phyloP scores from a whole-genome alignment of 208 protist species.

The Naegleria gruberi region DNA sequence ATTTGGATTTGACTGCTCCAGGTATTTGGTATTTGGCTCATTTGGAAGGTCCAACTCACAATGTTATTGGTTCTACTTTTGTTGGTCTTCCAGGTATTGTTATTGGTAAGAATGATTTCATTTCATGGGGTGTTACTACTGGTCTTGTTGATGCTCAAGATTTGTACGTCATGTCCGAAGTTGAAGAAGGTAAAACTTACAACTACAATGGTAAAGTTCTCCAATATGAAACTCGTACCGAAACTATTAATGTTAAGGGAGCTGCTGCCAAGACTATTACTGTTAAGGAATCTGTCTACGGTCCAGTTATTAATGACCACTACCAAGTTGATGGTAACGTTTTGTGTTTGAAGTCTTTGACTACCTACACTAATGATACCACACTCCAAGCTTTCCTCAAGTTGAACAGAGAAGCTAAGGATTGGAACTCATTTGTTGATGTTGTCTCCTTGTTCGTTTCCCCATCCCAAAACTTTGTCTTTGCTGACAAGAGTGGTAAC shows the following conservation, averaged over 20 bases:
- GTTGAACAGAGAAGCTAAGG: neutral
- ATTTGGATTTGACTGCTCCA: neutral
- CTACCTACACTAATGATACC: neutral
- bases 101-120: constrained; percentile 17
- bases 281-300: neutral
- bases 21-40: constrained; percentile 4
- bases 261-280: neutral
- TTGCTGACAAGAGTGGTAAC: neutral
- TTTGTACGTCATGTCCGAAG: constrained; percentile 4
- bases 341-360: neutral
- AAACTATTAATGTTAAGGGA: constrained; percentile 8
- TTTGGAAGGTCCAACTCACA: neutral
- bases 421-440: neutral
- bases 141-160: constrained; percentile 15
- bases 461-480: neutral
- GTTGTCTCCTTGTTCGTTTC: neutral
- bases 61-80: constrained; percentile 3
- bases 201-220: neutral
- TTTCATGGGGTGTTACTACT: constrained; percentile 22
- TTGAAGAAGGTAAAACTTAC: neutral
- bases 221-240: neutral
- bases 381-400: neutral
- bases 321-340: neutral
- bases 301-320: constrained; percentile 16
- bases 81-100: constrained; percentile 16